These are phyloP conservation scores for Isabelozyma gotoi DNA, from an alignment of 805 yeast genomes.

Conservation along the genomic window DNA sequence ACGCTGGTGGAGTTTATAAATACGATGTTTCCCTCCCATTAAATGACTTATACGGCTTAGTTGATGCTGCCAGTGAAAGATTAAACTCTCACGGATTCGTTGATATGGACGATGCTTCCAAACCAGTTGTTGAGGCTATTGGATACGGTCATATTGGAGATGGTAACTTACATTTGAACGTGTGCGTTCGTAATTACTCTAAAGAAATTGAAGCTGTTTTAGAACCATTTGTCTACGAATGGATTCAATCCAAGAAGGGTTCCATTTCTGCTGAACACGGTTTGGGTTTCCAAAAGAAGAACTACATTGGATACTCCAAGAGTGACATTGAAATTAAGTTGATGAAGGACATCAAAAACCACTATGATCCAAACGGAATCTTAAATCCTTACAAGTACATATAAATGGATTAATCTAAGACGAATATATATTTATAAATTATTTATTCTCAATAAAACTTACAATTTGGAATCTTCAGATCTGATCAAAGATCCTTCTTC, in stretches of 20 bases:
- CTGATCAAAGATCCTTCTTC: slow-evolving; percentile 31
- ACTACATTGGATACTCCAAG: slow-evolving; percentile 84
- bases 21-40: slow-evolving; percentile 94
- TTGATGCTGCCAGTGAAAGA: slow-evolving; percentile 69
- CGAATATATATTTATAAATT: not conserved
- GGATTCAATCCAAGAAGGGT: slow-evolving; percentile 71
- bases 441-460: slow-evolving; percentile 1
- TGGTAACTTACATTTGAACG: slow-evolving; percentile 93
- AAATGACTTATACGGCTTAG: slow-evolving; percentile 74
- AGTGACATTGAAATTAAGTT: slow-evolving; percentile 64
- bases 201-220: slow-evolving; percentile 75
- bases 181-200: slow-evolving; percentile 80
- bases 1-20: slow-evolving; percentile 92
- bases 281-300: slow-evolving; percentile 93
- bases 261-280: slow-evolving; percentile 98
- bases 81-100: slow-evolving; percentile 57
- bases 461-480: slow-evolving; percentile 18
- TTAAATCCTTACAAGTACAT: slow-evolving; percentile 94
- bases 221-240: slow-evolving; percentile 95
- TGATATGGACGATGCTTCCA: slow-evolving; percentile 56
- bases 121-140: slow-evolving; percentile 84
- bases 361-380: slow-evolving; percentile 87
- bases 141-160: slow-evolving; percentile 99
- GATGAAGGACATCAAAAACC: slow-evolving; percentile 77
- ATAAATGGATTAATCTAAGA: too few relatives aligned